These are phyloP conservation scores for Sclerotinia nivalis DNA, from an alignment of 2,329 filamentous ascomycete genomes.

Conservation along the genomic window DNA sequence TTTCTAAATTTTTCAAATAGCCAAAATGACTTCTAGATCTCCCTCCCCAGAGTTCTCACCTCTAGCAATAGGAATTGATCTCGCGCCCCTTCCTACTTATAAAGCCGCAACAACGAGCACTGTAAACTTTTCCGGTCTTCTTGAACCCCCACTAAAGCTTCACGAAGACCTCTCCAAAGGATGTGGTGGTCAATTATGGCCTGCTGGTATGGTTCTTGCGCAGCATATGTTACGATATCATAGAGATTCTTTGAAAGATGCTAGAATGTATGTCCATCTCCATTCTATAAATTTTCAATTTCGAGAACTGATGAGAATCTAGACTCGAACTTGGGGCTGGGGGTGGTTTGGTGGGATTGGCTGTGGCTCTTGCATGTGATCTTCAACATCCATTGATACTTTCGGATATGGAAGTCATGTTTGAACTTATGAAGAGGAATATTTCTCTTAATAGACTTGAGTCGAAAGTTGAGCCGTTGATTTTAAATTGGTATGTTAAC, in stretches of 20 bases:
- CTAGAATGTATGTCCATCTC: slow-evolving; percentile 63
- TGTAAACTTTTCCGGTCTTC: slow-evolving; percentile 71
- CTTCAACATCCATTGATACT: slow-evolving; percentile 65
- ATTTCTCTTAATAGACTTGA: slow-evolving; percentile 76
- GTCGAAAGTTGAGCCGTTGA: slow-evolving; percentile 60
- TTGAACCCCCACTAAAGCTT: slow-evolving; percentile 69
- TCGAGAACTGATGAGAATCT: slow-evolving; percentile 21
- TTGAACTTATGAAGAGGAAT: slow-evolving; percentile 82
- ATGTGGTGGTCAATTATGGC: slow-evolving; percentile 93
- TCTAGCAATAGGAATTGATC: slow-evolving; percentile 51
- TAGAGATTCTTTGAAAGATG: slow-evolving; percentile 59
- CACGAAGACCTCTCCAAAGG: slow-evolving; percentile 85
- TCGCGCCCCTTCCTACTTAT: slow-evolving; percentile 61
- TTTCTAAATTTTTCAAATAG: not conserved
- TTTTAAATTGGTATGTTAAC: slow-evolving; percentile 75
- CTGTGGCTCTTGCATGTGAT: slow-evolving; percentile 57
- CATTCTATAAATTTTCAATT: not conserved
- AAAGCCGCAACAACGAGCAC: slow-evolving; percentile 55
- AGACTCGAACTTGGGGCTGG: slow-evolving; percentile 92
- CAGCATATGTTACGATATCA: slow-evolving; percentile 83
- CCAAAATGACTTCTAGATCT: slow-evolving; percentile 36
- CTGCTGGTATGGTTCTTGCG: slow-evolving; percentile 83
- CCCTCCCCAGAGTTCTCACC: slow-evolving; percentile 41
- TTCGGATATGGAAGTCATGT: slow-evolving; percentile 87
- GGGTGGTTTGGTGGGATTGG: slow-evolving; percentile 78